Conservation (phyloP, 352 stramenopile genomes). For the Peronospora destructor region DNA sequence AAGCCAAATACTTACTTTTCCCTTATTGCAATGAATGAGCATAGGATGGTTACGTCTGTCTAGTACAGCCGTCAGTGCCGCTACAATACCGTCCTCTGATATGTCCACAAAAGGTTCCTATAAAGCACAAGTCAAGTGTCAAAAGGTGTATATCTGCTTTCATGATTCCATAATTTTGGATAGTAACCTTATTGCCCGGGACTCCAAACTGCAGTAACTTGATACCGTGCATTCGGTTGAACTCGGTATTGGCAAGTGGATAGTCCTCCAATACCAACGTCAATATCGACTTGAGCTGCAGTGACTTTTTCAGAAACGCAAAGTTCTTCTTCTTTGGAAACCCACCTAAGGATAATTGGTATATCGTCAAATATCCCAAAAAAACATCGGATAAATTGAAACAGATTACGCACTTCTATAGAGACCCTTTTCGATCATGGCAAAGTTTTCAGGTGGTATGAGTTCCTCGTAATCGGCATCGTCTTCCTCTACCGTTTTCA, state of each 20-base stretch:
- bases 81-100: conserved; percentile 68
- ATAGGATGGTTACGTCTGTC: conserved; percentile 82
- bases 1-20: conserved; percentile 42
- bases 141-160: not conserved
- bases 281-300: conserved; percentile 76
- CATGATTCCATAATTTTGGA: not conserved
- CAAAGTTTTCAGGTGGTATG: conserved; percentile 85
- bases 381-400: too few relatives aligned
- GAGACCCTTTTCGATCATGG: conserved; percentile 81
- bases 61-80: conserved; percentile 65
- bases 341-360: conserved; percentile 31
- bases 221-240: conserved; percentile 75
- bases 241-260: conserved; percentile 70
- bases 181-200: conserved; percentile 66
- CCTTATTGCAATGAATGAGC: conserved; percentile 87
- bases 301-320: conserved; percentile 66
- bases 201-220: conserved; percentile 80
- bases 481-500: conserved; percentile 53
- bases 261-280: conserved; percentile 86
- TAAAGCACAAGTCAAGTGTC: not conserved
- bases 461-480: conserved; percentile 76
- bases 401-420: conserved; percentile 58
- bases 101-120: conserved; percentile 85
- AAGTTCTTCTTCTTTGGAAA: conserved; percentile 90
- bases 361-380: not conserved